A percentile compares a stretch with the other conserved stretches of the same genome.
Conservation (phyloP, 2,329 filamentous ascomycete species). For the Penicillium sp. region DNA sequence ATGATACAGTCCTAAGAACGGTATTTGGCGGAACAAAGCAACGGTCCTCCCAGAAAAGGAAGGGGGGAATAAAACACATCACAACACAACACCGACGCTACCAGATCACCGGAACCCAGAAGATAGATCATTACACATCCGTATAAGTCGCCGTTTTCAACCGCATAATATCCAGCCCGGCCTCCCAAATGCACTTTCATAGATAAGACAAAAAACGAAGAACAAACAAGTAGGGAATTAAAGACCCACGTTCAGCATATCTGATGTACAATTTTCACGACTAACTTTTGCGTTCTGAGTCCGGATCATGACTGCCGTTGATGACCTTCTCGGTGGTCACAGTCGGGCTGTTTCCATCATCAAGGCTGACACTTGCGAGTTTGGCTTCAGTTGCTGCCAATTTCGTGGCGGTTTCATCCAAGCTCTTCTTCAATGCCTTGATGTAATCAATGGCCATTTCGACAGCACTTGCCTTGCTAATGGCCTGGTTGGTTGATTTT, state of each 20-base stretch:
- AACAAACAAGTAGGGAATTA: too few relatives aligned
- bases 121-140: constrained; percentile 14
- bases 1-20: too few relatives aligned
- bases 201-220: neutral
- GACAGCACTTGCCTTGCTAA: constrained; percentile 95
- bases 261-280: constrained; percentile 8
- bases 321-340: constrained; percentile 3
- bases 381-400: constrained; percentile 63
- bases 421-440: constrained; percentile 73
- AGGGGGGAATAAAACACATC: neutral
- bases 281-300: too few relatives aligned
- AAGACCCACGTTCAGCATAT: neutral
- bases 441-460: constrained; percentile 96
- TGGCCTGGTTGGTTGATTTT: constrained; percentile 55
- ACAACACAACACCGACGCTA: constrained; percentile 12
- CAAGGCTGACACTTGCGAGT: constrained; percentile 8
- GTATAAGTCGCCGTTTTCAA: too few relatives aligned
- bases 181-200: too few relatives aligned
- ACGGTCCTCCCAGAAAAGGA: neutral
- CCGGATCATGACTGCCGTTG: constrained; percentile 2
- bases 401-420: constrained; percentile 61
- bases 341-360: constrained; percentile 2
- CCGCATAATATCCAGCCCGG: too few relatives aligned
- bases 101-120: constrained; percentile 1
- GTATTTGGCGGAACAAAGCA: too few relatives aligned